These are phyloP conservation scores for Umbilicaria muhlenbergii DNA, from an alignment of 495 filamentous ascomycete genomes.

Conservation along the genomic window DNA sequence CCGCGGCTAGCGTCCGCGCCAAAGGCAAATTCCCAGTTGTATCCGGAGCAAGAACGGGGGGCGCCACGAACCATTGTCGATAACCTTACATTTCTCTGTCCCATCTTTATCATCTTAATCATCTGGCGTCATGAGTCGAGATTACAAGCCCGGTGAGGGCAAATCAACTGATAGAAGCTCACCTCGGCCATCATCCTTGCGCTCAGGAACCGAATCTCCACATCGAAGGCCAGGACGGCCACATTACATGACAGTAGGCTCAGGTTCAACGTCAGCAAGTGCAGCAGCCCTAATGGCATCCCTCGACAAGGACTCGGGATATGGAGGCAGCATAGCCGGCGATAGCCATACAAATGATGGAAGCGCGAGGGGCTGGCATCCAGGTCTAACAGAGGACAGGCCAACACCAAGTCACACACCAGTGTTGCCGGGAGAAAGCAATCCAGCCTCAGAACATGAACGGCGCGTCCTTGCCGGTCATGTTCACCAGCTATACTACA, in stretches of 20 bases:
- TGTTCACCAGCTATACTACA: constrained; percentile 64
- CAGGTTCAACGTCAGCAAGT: constrained; percentile 62
- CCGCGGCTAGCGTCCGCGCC: too few species aligned
- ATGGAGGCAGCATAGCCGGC: constrained; percentile 57
- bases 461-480: constrained; percentile 48
- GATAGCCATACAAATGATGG: constrained; percentile 30
- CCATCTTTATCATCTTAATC: not conserved
- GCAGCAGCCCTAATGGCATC: constrained; percentile 50
- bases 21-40: too few species aligned
- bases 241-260: constrained; percentile 76
- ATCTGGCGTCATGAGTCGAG: constrained; percentile 51
- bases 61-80: too few species aligned
- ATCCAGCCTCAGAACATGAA: constrained; percentile 40
- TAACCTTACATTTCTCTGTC: too few species aligned
- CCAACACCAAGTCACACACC: constrained; percentile 44
- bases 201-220: constrained; percentile 13
- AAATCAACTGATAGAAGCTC: constrained; percentile 18
- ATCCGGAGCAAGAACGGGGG: too few species aligned
- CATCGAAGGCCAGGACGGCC: constrained; percentile 29
- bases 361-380: constrained; percentile 29
- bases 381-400: constrained; percentile 50
- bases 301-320: constrained; percentile 78
- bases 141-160: constrained; percentile 39
- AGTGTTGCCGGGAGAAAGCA: constrained; percentile 30
- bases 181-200: not conserved